Conservation (phyloP, 2,329 filamentous ascomycete species). For the Pseudogymnoascus sp. region DNA sequence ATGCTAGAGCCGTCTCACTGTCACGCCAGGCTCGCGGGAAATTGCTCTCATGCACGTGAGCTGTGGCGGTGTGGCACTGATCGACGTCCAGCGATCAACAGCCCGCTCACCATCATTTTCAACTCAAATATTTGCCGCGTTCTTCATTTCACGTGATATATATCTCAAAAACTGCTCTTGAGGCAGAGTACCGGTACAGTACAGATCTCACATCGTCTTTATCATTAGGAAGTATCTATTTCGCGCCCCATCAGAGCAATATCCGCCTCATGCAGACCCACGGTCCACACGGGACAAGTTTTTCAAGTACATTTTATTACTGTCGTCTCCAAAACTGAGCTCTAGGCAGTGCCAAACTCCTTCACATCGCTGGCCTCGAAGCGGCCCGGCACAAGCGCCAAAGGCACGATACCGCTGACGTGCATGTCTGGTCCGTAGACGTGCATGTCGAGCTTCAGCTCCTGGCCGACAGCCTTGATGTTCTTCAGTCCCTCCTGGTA, state of each 20-base stretch:
- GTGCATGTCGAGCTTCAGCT: conserved; percentile 94
- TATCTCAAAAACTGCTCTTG: not conserved
- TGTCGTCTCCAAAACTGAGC: not conserved
- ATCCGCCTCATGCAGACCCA: not conserved
- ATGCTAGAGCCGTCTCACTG: not conserved
- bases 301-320: conserved; percentile 2
- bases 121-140: not conserved
- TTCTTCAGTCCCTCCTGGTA: conserved; percentile 99
- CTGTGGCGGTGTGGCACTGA: not conserved
- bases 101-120: not conserved
- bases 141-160: not conserved
- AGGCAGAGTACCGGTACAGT: not conserved
- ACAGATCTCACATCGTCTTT: conserved; percentile 1
- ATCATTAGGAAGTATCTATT: conserved; percentile 4
- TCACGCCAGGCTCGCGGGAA: not conserved
- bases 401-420: conserved; percentile 90
- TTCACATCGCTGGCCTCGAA: conserved; percentile 53
- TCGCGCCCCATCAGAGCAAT: not conserved
- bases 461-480: conserved; percentile 93
- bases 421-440: conserved; percentile 74
- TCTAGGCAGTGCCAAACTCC: conserved; percentile 41
- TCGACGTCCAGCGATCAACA: not conserved
- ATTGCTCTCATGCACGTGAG: not conserved
- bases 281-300: not conserved
- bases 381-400: conserved; percentile 67